A percentile compares a stretch with the other conserved stretches of the same genome.
These are phyloP conservation scores for Umbelopsis ramanniana DNA, from an alignment of 192 early-diverging fungal genomes.

Conservation along the genomic window DNA sequence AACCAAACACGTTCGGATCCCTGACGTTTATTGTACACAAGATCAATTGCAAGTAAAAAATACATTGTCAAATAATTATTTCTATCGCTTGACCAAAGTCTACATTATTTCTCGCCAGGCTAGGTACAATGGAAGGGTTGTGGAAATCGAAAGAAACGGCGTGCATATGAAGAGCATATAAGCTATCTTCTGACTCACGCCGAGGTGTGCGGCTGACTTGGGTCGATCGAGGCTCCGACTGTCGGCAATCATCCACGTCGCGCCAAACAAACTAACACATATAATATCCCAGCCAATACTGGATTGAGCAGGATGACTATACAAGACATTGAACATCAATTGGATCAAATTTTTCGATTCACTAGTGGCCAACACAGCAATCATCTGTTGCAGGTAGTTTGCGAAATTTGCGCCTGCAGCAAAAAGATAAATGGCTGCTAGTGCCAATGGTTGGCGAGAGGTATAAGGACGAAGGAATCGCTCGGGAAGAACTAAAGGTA, in stretches of 20 bases:
- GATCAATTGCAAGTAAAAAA: too few species aligned
- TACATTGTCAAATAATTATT: neutral
- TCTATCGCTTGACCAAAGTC: neutral
- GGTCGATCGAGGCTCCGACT: neutral
- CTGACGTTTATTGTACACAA: too few species aligned
- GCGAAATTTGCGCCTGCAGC: conserved; percentile 28
- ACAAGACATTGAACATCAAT: conserved; percentile 16
- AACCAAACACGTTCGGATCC: neutral
- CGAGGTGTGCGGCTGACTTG: neutral
- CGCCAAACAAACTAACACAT: conserved; percentile 24
- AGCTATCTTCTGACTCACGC: conserved; percentile 4
- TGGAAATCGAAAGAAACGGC: conserved; percentile 23
- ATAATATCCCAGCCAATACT: conserved; percentile 39
- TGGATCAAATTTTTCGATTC: neutral
- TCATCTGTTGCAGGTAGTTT: conserved; percentile 20
- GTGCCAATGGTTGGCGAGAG: neutral
- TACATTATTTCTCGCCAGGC: conserved; percentile 27
- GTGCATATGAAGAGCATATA: neutral
- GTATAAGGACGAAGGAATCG: neutral
- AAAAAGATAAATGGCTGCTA: conserved; percentile 19
- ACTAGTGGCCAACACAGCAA: neutral
- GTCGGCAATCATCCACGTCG: conserved; percentile 27
- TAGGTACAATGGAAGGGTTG: conserved; percentile 34
- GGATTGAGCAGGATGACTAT: conserved; percentile 30
- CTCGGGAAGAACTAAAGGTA: conserved; percentile 15